phyloP scores from a whole-genome alignment of 129 eudicot genomes.

The Escallonia herrerae region DNA sequence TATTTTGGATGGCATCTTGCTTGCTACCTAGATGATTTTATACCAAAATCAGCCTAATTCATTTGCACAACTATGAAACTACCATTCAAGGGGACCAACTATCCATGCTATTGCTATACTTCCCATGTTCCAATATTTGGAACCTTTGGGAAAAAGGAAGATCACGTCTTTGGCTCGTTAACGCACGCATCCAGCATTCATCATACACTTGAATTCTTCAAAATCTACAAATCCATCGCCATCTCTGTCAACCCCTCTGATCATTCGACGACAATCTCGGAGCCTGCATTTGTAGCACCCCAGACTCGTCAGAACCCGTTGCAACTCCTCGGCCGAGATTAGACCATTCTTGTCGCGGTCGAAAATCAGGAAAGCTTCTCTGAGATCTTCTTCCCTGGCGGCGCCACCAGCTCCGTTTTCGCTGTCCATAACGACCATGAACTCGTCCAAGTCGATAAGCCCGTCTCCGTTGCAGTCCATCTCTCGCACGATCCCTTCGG shows the following conservation, averaged over 20 bases:
- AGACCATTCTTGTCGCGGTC: slow-evolving; percentile 74
- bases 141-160: too few relatives aligned
- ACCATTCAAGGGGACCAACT: too few relatives aligned
- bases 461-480: slow-evolving; percentile 76
- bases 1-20: too few relatives aligned
- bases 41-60: too few relatives aligned
- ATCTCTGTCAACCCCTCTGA: slow-evolving; percentile 72
- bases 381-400: slow-evolving; percentile 24
- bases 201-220: slow-evolving; percentile 75
- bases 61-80: too few relatives aligned
- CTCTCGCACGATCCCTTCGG: slow-evolving; percentile 53
- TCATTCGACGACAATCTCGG: slow-evolving; percentile 58
- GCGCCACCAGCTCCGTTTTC: background rate
- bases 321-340: slow-evolving; percentile 65
- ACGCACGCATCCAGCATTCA: slow-evolving; percentile 19
- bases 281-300: slow-evolving; percentile 56
- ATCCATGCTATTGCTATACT: too few relatives aligned
- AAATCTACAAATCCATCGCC: slow-evolving; percentile 87
- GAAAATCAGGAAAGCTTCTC: slow-evolving; percentile 58
- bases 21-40: too few relatives aligned
- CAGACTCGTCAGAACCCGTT: slow-evolving; percentile 48
- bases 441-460: slow-evolving; percentile 69
- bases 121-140: too few relatives aligned
- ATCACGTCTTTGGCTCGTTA: background rate
- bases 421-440: slow-evolving; percentile 41